Conservation (phyloP, 768 basidiomycete genomes). For the Rubroboletus satanas region DNA sequence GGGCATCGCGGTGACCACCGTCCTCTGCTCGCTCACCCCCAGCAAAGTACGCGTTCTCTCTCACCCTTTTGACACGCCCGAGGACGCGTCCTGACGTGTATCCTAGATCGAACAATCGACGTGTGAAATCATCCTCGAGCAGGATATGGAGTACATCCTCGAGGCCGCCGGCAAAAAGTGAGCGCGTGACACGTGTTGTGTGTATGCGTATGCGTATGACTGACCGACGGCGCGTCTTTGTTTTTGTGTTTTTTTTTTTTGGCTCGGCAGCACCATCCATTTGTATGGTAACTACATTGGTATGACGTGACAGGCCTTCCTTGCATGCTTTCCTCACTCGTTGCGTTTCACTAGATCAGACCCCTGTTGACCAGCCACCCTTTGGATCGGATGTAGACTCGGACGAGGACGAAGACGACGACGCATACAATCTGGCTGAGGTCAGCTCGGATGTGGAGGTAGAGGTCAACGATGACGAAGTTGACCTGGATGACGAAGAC, state of each 20-base stretch:
- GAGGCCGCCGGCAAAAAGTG: slow-evolving; percentile 82
- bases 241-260: neutral
- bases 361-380: slow-evolving; percentile 45
- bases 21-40: slow-evolving; percentile 77
- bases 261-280: slow-evolving; percentile 54
- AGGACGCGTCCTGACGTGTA: slow-evolving; percentile 7
- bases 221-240: slow-evolving; percentile 8
- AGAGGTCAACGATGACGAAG: slow-evolving; percentile 60
- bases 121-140: slow-evolving; percentile 67
- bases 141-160: slow-evolving; percentile 62
- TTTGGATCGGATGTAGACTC: slow-evolving; percentile 49
- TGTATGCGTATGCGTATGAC: neutral
- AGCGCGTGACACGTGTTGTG: slow-evolving; percentile 12
- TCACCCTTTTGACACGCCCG: neutral
- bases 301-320: slow-evolving; percentile 24
- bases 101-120: slow-evolving; percentile 71
- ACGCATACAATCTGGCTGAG: slow-evolving; percentile 58
- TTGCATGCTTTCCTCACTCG: neutral
- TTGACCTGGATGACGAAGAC: slow-evolving; percentile 50
- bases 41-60: slow-evolving; percentile 56
- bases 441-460: slow-evolving; percentile 84
- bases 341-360: slow-evolving; percentile 46
- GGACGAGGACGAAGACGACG: slow-evolving; percentile 56
- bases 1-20: slow-evolving; percentile 43
- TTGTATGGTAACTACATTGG: slow-evolving; percentile 85